phyloP scores from a whole-genome alignment of 441 rosid species.

The Flueggea neowawraea region DNA sequence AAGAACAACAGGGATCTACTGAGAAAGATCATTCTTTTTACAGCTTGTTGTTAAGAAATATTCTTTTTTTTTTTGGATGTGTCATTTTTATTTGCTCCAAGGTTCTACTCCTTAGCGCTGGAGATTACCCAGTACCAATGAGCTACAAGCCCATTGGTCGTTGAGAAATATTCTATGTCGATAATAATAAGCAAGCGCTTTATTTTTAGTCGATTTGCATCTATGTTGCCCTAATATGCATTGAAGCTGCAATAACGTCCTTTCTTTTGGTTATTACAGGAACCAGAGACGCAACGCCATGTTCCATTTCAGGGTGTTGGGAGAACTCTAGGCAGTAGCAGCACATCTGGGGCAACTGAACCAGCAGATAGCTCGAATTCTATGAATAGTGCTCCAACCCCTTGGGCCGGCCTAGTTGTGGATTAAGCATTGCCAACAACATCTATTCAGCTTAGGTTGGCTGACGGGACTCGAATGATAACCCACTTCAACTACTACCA shows the following conservation, averaged over 20 bases:
- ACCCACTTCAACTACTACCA: constrained; percentile 70
- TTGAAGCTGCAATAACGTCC: neutral
- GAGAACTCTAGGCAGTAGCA: constrained; percentile 74
- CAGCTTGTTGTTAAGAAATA: neutral
- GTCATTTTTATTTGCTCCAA: no score
- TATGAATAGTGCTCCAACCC: constrained; percentile 28
- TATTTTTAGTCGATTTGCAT: no score
- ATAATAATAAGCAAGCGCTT: no score
- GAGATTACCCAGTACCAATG: no score
- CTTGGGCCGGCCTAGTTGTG: constrained; percentile 37
- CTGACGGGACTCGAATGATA: constrained; percentile 79
- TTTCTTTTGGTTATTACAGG: constrained; percentile 35
- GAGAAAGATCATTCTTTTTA: no score
- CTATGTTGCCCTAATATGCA: neutral
- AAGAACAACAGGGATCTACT: no score
- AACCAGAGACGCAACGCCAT: constrained; percentile 49
- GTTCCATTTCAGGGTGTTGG: constrained; percentile 88
- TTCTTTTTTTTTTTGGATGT: no score
- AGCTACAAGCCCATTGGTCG: no score
- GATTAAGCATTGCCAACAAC: constrained; percentile 72
- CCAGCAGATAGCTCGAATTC: constrained; percentile 26
- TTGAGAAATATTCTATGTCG: no score
- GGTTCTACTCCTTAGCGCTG: no score
- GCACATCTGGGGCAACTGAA: constrained; percentile 34
- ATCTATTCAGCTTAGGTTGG: constrained; percentile 82